Conservation (phyloP, 176 grass and related monocot genomes). For the Rhipidocladum racemiflorum region DNA sequence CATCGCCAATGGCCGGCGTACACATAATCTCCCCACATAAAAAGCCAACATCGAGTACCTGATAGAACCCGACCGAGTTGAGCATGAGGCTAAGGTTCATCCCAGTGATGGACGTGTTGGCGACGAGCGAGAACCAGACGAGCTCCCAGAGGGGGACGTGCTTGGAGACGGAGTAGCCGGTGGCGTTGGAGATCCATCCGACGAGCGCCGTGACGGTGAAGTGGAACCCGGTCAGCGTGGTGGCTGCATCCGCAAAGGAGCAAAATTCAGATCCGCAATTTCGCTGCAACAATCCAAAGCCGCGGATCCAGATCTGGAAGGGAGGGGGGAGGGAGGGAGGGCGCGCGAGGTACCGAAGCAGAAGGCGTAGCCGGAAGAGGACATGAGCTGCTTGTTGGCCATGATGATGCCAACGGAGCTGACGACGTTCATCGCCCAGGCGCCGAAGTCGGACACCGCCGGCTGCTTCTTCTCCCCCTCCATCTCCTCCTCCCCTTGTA, state of each 20-base stretch:
- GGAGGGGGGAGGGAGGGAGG: not conserved
- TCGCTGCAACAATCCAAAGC: not conserved
- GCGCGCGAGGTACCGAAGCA: conserved; percentile 55
- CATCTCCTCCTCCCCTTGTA: conserved; percentile 21
- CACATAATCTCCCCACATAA: too few species aligned
- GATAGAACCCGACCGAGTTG: conserved; percentile 91
- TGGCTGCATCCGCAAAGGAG: conserved; percentile 44
- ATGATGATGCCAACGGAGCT: conserved; percentile 97
- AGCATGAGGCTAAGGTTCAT: conserved; percentile 97
- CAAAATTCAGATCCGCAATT: conserved; percentile 30
- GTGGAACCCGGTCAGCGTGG: conserved; percentile 91
- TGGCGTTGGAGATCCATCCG: conserved; percentile 84
- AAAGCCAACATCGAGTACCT: conserved; percentile 37
- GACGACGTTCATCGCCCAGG: conserved; percentile 97
- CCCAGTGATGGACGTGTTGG: conserved; percentile 90
- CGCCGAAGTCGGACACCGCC: conserved; percentile 73
- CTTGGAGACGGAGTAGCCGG: conserved; percentile 85
- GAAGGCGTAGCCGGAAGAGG: conserved; percentile 78
- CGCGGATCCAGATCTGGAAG: conserved; percentile 28
- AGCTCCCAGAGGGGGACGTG: conserved; percentile 90
- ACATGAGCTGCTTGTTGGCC: conserved; percentile 98
- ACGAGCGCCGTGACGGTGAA: conserved; percentile 87
- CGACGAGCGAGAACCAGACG: conserved; percentile 89
- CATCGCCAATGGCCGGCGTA: not conserved
- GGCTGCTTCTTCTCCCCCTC: conserved; percentile 74